Base-by-base conservation (phyloP, 306 rosid species). In the Sechiopsis laciniata region DNA sequence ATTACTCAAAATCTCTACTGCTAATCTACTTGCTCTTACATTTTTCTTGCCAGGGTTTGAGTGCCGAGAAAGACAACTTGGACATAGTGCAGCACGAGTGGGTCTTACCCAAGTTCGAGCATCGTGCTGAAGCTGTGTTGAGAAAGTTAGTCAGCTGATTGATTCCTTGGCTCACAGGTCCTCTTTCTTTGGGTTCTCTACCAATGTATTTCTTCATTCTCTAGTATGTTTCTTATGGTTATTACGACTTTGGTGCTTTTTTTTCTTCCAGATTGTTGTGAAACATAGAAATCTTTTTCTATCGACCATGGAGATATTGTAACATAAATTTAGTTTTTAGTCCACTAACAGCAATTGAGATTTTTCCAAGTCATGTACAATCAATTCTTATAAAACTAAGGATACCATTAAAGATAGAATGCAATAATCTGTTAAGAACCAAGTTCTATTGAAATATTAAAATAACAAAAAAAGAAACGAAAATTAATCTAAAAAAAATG, bases 31-130 rank as follows among this genome's bases (percentile, higher is more conserved):
- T 29, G 20, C 20, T 40, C 7, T 45, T 22, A 16, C 24, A n/a
- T 59, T 76, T 32, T 20, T 17, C 26, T 79, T 76, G 70, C 56
- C 92, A 95, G 99, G 88, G 94, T 79, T 83, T 89, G 80, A 77
- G 96, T 73, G 92, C 90, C 48, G 97, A 94, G 88, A 94, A 94
- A 81, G 99, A 94, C 85, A 84, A 86, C 80, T 93, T 94, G n/a
- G 99, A 94, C 88, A 94, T 94, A 80, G 82, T 90, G 12, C 99
- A 89, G 80, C 99, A 94, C 52, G 92, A 94, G 8, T 94, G 99
- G 99, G 92, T 91, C 79, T 75, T 89, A 9, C 95, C 90, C 7
- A 92, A 89, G 79, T 88, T 89, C 7, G 97, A 92, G 89, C 97
- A 88, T 54, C 97, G 84, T 8, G 97, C 96, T 11, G 97, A 89